Evolutionary conservation across 257 asterid species (phyloP).

Genomic region (Forsythia suspensa): DNA sequence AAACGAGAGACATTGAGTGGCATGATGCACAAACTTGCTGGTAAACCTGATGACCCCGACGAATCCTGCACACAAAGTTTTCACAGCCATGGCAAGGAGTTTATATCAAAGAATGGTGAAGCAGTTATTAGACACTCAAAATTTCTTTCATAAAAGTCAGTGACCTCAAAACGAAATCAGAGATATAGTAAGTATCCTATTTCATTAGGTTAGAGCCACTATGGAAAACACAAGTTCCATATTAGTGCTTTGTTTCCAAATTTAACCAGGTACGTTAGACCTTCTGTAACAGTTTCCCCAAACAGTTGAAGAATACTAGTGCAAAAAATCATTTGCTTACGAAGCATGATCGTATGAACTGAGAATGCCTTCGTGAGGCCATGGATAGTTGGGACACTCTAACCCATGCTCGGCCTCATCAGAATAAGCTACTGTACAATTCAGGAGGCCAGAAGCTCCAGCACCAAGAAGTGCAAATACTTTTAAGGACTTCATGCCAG

Average conservation of each 20-base stretch:
- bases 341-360: conserved; percentile 71
- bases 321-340: conserved; percentile 39
- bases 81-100: not conserved
- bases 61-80: conserved; percentile 45
- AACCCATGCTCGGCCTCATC: conserved; percentile 76
- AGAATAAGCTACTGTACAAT: conserved; percentile 47
- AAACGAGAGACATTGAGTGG: conserved; percentile 78
- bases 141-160: not conserved
- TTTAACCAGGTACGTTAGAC: not conserved
- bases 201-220: not conserved
- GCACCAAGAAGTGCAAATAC: conserved; percentile 52
- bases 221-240: not conserved
- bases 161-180: not conserved
- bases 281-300: not conserved
- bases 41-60: conserved; percentile 77
- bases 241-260: not conserved
- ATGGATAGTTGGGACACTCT: conserved; percentile 60
- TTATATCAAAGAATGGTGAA: not conserved
- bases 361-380: conserved; percentile 73
- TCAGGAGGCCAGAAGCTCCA: conserved; percentile 55
- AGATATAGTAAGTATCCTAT: too few relatives aligned
- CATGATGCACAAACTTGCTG: conserved; percentile 83
- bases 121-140: not conserved
- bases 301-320: not conserved
- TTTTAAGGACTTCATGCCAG: conserved; percentile 39